These are phyloP conservation scores for Phoma sp. DNA, from an alignment of 2,329 filamentous ascomycete species.

Conservation along the genomic window DNA sequence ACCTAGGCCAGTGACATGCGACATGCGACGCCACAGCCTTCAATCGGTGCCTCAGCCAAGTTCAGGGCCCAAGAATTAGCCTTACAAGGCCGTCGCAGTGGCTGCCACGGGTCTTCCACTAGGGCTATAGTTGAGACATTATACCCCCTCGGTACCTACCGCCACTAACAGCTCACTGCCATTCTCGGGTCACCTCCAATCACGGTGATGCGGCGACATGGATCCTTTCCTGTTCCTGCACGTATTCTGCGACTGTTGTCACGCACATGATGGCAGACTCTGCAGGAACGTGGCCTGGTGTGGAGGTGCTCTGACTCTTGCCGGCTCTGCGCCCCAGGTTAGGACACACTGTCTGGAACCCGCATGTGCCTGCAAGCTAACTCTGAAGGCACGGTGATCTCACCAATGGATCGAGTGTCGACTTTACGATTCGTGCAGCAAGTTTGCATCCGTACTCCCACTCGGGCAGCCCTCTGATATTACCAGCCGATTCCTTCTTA, in stretches of 20 bases:
- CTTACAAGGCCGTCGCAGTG: slow-evolving; percentile 16
- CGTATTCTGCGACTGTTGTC: slow-evolving; percentile 30
- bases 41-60: slow-evolving; percentile 17
- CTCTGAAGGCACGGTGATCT: slow-evolving; percentile 11
- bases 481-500: slow-evolving; percentile 6
- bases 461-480: slow-evolving; percentile 1
- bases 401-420: slow-evolving; percentile 15
- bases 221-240: slow-evolving; percentile 18
- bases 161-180: slow-evolving; percentile 13
- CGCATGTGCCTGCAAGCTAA: slow-evolving; percentile 17
- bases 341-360: slow-evolving; percentile 24
- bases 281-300: slow-evolving; percentile 28
- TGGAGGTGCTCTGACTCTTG: slow-evolving; percentile 15
- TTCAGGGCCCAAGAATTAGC: slow-evolving; percentile 17
- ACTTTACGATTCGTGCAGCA: slow-evolving; percentile 11
- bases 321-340: slow-evolving; percentile 22
- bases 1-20: slow-evolving; percentile 25
- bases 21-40: slow-evolving; percentile 23
- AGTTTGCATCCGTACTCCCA: slow-evolving; percentile 8
- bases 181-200: slow-evolving; percentile 17
- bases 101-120: slow-evolving; percentile 14
- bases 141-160: slow-evolving; percentile 24
- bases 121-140: slow-evolving; percentile 28
- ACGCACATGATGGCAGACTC: slow-evolving; percentile 27
- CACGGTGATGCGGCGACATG: slow-evolving; percentile 13